Base-by-base conservation (phyloP, 164 flowering plant species). In the Dillenia suffruticosa region DNA sequence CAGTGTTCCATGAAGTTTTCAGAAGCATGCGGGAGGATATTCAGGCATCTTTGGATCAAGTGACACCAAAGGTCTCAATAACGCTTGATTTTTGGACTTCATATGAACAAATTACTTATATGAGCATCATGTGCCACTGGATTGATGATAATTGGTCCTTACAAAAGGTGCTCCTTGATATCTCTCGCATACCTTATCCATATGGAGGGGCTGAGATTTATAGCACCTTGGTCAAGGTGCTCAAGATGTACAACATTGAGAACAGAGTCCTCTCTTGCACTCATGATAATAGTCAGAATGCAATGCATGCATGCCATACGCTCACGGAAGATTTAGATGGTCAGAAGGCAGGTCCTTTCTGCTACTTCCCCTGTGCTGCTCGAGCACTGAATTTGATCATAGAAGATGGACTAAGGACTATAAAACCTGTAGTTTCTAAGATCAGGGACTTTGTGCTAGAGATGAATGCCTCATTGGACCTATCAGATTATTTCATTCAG, bases 351-450 rank as follows among this genome's bases (percentile, higher is more conserved):
- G 82, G 81, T 61, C 78, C 88, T 17, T 88, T 90, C 72, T 90
- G 84, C 69, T 90, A 79, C 69, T 71, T 93, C 43, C 97, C 94
- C 1, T 93, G 98, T 78, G 96, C 96, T 67, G 97, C 97, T 71
- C 97, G 79, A n/a, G 75, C 90, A 44, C 68, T 93, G 65, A 85
- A 85, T 65, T 66, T 75, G 68, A 82, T 93, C 32, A 90, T 90
- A 63, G 87, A 87, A 61, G 98, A 90, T 67, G 97, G 90, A 54
- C 64, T 93, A 59, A 80, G 81, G 76, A 74, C 84, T 32, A 85
- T 81, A 62, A 88, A 83, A 64, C 80, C 84, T 10, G 64, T 85
- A 12, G 74, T 90, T 22, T 70, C 86, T 22, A 90, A 80, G 75
- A 72, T 84, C 56, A 82, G 94, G 63, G 96, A 90, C 65, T 81